Conservation (phyloP, 192 early-diverging fungal genomes). For the Coemansia sp. region DNA sequence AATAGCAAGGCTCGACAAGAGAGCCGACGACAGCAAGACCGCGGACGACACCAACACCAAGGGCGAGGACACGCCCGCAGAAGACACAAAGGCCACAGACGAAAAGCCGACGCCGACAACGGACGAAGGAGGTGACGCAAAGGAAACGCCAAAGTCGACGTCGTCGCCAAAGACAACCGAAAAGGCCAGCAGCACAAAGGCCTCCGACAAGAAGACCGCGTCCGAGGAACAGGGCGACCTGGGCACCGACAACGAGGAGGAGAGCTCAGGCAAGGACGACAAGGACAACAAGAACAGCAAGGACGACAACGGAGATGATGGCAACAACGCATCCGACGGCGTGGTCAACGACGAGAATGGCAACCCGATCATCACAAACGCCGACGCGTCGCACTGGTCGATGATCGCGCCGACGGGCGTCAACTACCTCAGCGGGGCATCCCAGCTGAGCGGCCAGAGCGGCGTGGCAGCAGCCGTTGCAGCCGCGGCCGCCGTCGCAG, state of each 20-base stretch:
- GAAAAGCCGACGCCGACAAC: too few species aligned
- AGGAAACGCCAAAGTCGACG: too few species aligned
- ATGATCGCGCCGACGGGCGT: conserved; percentile 43
- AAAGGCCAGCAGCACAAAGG: not conserved
- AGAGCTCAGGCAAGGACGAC: not conserved
- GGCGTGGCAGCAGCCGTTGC: not conserved
- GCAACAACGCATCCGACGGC: not conserved
- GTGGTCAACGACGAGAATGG: conserved; percentile 35
- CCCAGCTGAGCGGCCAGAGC: conserved; percentile 24
- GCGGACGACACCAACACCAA: too few species aligned
- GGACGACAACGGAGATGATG: conserved; percentile 4
- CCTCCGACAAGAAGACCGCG: conserved; percentile 12
- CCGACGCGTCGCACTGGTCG: conserved; percentile 31
- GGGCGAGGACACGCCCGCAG: too few species aligned
- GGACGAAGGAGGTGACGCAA: too few species aligned
- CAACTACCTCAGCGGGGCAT: conserved; percentile 36
- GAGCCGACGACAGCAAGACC: too few species aligned
- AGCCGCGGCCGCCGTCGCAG: conserved; percentile 7
- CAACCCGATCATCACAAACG: conserved; percentile 41
- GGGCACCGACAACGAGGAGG: conserved; percentile 11
- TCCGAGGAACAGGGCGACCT: conserved; percentile 24
- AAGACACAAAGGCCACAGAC: too few species aligned
- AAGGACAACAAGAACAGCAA: conserved; percentile 7
- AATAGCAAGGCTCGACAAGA: too few species aligned
- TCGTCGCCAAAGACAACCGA: too few species aligned